Evolutionary conservation across 371 early-diverging fungal genomes (phyloP), one percentile per base, ranked within the genome.

Genomic region (Lichtheimia ramosa): DNA sequence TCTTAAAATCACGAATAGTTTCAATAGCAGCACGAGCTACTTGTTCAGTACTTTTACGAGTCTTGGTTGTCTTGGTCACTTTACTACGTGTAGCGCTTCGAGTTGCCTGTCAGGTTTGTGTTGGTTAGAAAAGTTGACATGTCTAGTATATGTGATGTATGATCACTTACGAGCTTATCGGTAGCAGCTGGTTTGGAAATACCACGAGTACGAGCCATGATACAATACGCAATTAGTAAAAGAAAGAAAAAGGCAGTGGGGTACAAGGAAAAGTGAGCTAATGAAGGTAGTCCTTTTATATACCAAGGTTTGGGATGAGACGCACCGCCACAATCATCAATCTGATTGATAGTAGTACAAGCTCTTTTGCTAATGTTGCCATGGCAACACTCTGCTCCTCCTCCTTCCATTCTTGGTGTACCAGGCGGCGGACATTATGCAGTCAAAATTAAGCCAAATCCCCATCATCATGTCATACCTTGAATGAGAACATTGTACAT

Each of bases 1-100:
- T 50, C 28, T 61, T 61, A 43, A 61, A 61, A 48, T 61, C 62
- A 43, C n/a, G 49, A 42, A 61, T 61, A 2, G 55, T 42, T 50
- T 61, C 56, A 16, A 61, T 55, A 15, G 56, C 41, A 34, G 34
- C 34, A 34, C 34, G 34, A 8, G 34, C 34, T 34, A 34, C 8
- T 8, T 34, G 8, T 34, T 34, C 34, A 34, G 34, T 34, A 34
- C 10, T 10, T 34, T 34, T 27, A 27, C 27, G 27, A 27, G 27
- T 34, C 34, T 34, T 34, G 34, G 6, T 34, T 2, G 34, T 34
- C 34, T 34, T 34, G 6, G 34, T 34, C 34, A 34, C 34, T 34
- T 34, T 34, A 34, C 34, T 34, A 34, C 34, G 34, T 10, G 34
- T 10, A 6, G 34, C 2, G 34, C 10, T 34, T 34, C 34, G 34